phyloP scores from a whole-genome alignment of 176 grass and related monocot species.

The Olyra latifolia region DNA sequence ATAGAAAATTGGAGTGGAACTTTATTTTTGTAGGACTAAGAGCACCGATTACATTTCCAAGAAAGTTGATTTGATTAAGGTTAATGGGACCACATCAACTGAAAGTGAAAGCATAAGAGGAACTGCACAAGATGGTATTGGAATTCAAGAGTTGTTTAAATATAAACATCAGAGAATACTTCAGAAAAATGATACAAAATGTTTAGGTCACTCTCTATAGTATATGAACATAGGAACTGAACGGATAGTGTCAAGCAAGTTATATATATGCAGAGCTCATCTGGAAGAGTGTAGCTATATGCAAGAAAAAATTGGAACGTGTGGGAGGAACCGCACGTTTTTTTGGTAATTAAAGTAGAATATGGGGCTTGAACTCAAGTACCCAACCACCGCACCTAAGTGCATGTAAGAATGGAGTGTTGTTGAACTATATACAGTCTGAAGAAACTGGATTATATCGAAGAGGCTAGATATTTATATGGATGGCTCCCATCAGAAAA shows the following conservation, averaged over 20 bases:
- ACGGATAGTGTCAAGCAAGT: background rate
- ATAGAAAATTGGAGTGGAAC: background rate
- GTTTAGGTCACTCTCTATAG: background rate
- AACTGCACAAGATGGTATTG: background rate
- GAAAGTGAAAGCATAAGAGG: background rate
- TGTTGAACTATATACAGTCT: background rate
- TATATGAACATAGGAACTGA: conserved; percentile 6
- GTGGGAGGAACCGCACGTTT: background rate
- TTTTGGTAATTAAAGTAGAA: background rate
- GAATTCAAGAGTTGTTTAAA: background rate
- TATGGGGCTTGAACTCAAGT: background rate
- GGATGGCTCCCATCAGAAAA: background rate
- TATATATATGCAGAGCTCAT: conserved; percentile 7
- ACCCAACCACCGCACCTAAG: background rate
- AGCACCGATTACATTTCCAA: conserved; percentile 7
- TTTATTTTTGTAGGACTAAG: conserved; percentile 12
- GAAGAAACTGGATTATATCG: background rate
- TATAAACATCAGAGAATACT: background rate
- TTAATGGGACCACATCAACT: background rate
- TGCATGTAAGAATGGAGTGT: background rate
- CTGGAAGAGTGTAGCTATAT: background rate
- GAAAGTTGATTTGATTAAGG: background rate
- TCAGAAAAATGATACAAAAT: conserved; percentile 4
- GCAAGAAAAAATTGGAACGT: background rate
- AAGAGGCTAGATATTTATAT: background rate